A percentile compares a stretch with the other conserved stretches of the same genome.
These are phyloP conservation scores for Yamadazyma membranifaciens DNA, from an alignment of 1,139 yeast genomes.

Conservation along the genomic window DNA sequence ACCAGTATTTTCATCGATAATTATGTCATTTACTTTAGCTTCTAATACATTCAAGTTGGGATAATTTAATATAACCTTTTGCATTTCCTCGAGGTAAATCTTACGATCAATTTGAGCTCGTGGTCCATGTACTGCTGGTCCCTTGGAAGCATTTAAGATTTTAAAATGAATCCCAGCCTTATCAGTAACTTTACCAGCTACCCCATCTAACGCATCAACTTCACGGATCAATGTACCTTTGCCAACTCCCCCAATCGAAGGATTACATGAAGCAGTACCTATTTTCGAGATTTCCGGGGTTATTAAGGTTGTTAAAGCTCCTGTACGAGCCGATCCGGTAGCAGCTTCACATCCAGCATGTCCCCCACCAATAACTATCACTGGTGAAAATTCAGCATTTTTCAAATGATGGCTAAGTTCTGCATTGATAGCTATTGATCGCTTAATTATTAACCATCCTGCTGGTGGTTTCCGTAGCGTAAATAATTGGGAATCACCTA, in stretches of 20 bases:
- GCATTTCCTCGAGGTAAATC: conserved; percentile 81
- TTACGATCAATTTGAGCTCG: conserved; percentile 92
- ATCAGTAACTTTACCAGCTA: conserved; percentile 81
- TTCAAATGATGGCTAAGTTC: conserved; percentile 35
- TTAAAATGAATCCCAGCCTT: conserved; percentile 91
- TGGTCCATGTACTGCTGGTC: conserved; percentile 99
- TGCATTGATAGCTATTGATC: conserved; percentile 25
- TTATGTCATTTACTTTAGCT: conserved; percentile 84
- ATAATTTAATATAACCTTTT: conserved; percentile 57
- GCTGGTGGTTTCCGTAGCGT: neutral
- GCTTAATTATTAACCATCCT: neutral
- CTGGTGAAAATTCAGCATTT: conserved; percentile 51
- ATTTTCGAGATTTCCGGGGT: conserved; percentile 76
- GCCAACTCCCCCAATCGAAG: conserved; percentile 98
- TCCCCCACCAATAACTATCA: conserved; percentile 93
- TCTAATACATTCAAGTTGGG: conserved; percentile 59
- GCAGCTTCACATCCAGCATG: conserved; percentile 99
- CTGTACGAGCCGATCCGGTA: conserved; percentile 85
- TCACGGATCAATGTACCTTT: conserved; percentile 91
- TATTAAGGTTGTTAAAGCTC: conserved; percentile 67
- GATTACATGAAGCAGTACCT: conserved; percentile 96
- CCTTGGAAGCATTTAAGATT: conserved; percentile 81
- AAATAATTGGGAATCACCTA: too few relatives aligned
- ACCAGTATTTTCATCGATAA: conserved; percentile 45
- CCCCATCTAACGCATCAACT: conserved; percentile 95